phyloP scores from a whole-genome alignment of 2,329 filamentous ascomycete genomes.

The Aspergillus sclerotialis region DNA sequence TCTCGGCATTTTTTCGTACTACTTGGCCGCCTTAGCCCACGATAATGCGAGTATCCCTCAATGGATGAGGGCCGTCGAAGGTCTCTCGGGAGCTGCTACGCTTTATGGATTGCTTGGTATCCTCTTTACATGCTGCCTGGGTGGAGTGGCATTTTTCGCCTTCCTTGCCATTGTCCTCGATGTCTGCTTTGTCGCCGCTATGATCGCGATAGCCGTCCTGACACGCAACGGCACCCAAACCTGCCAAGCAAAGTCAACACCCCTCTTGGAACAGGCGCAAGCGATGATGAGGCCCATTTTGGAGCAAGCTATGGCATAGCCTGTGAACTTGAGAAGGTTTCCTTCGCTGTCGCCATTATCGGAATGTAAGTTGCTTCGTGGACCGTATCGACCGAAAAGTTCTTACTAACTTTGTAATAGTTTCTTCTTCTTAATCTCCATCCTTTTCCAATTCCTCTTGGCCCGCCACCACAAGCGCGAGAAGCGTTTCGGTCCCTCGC shows the following conservation, averaged over 20 bases:
- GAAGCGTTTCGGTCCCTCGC: slow-evolving; percentile 62
- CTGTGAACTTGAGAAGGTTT: slow-evolving; percentile 70
- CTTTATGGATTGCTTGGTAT: slow-evolving; percentile 69
- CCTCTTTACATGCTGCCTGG: slow-evolving; percentile 70
- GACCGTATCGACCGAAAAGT: background rate
- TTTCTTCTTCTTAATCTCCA: slow-evolving; percentile 68
- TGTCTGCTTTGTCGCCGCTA: slow-evolving; percentile 65
- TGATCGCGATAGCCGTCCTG: slow-evolving; percentile 73
- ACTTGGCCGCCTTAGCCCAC: slow-evolving; percentile 64
- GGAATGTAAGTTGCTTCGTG: slow-evolving; percentile 52
- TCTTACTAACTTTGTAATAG: slow-evolving; percentile 35
- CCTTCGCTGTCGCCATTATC: slow-evolving; percentile 70
- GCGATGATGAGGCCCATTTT: slow-evolving; percentile 42
- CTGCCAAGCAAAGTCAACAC: slow-evolving; percentile 61
- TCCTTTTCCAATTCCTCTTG: slow-evolving; percentile 61
- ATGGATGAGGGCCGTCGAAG: slow-evolving; percentile 66
- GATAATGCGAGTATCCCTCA: slow-evolving; percentile 57
- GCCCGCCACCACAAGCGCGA: slow-evolving; percentile 66
- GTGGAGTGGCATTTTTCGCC: slow-evolving; percentile 66
- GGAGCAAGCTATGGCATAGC: slow-evolving; percentile 50
- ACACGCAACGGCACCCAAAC: slow-evolving; percentile 61
- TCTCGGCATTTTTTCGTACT: slow-evolving; percentile 76
- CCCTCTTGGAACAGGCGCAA: slow-evolving; percentile 60
- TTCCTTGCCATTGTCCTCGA: slow-evolving; percentile 69
- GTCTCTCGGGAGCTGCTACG: slow-evolving; percentile 66